These are phyloP conservation scores for Alloteropsis angusta DNA, from an alignment of 202 grass and related monocot genomes.

Conservation along the genomic window DNA sequence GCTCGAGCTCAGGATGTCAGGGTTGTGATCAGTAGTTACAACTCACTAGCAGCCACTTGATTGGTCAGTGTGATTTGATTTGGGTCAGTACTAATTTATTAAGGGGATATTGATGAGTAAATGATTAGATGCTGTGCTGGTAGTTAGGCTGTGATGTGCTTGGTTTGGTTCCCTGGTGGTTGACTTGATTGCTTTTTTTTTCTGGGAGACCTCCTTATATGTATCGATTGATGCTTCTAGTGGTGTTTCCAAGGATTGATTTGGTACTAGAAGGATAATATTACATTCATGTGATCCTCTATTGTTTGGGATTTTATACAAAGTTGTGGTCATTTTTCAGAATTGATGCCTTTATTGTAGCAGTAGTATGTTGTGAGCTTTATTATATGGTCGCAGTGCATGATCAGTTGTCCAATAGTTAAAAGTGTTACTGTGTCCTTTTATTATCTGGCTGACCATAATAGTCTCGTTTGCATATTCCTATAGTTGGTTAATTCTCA, in stretches of 20 bases:
- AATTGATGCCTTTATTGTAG: not conserved
- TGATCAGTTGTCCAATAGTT: not conserved
- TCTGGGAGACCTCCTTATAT: not conserved
- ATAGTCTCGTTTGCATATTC: not conserved
- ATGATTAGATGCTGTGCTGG: not conserved
- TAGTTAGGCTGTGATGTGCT: constrained; percentile 5
- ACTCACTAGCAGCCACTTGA: not conserved
- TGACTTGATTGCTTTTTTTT: not conserved
- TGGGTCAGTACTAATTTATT: not conserved
- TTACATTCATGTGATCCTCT: not conserved
- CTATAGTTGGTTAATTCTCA: not conserved
- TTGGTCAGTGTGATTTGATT: not conserved
- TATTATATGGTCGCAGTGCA: not conserved
- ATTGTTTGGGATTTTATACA: not conserved
- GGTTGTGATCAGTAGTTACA: not conserved
- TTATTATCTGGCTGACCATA: not conserved
- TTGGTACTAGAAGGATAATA: not conserved
- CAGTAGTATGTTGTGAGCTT: not conserved
- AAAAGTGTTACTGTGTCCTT: not conserved
- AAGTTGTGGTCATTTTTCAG: not conserved
- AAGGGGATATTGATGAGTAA: not conserved
- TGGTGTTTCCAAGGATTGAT: not conserved
- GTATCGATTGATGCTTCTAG: not conserved
- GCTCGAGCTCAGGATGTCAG: not conserved
- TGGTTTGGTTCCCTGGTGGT: not conserved